Percentiles rank a stretch among this genome's conserved stretches.
Conservation (phyloP, 306 rosid genomes). For the Quercus alba region DNA sequence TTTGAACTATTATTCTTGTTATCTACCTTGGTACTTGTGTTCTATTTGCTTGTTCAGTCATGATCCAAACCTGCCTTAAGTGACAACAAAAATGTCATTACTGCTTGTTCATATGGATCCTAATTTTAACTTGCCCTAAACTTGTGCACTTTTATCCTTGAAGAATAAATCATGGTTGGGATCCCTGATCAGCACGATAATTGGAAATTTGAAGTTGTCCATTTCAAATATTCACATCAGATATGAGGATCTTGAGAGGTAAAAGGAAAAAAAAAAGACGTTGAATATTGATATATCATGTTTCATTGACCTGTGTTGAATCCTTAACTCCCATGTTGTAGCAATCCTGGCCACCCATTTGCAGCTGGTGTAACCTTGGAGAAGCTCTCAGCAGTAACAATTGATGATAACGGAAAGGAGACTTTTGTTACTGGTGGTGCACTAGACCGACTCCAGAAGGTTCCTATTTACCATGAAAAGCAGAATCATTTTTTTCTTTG, state of each 20-base stretch:
- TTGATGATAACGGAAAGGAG: slow-evolving; percentile 83
- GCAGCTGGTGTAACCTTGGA: slow-evolving; percentile 91
- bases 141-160: slow-evolving; percentile 12
- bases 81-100: not conserved
- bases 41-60: not conserved
- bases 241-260: slow-evolving; percentile 97
- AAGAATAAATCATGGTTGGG: slow-evolving; percentile 97
- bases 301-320: slow-evolving; percentile 12
- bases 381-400: slow-evolving; percentile 85
- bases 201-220: slow-evolving; percentile 95
- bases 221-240: slow-evolving; percentile 93
- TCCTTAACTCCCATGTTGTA: slow-evolving; percentile 44
- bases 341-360: slow-evolving; percentile 96
- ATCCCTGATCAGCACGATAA: slow-evolving; percentile 82
- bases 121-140: slow-evolving; percentile 11
- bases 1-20: not conserved
- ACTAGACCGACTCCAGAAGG: slow-evolving; percentile 83
- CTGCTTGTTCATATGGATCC: not conserved
- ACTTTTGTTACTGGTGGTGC: slow-evolving; percentile 86
- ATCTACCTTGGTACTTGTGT: not conserved
- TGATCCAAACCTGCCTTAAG: not conserved
- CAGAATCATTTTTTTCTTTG: not conserved
- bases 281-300: not conserved
- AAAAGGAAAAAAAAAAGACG: not conserved
- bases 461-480: slow-evolving; percentile 9